These are phyloP conservation scores for Toxicodendron radicans DNA, from an alignment of 345 rosid species.

Conservation along the genomic window DNA sequence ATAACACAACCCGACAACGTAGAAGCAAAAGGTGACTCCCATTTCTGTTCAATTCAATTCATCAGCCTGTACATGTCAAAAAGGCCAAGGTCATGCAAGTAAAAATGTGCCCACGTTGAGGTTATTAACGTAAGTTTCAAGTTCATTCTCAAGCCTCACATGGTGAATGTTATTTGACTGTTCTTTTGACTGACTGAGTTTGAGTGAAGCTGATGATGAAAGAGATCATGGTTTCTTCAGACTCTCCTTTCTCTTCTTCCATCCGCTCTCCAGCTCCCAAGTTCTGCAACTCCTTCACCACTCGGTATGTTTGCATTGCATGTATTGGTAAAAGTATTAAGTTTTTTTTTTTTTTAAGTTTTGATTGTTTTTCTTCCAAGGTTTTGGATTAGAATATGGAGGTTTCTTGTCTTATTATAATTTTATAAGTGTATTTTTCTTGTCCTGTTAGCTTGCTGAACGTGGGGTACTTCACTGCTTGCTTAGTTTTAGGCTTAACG, in stretches of 20 bases:
- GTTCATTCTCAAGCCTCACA: not conserved
- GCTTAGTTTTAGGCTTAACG: not conserved
- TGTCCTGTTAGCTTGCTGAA: not conserved
- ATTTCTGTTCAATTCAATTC: not conserved
- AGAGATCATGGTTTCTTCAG: conserved; percentile 34
- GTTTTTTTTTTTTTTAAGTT: not conserved
- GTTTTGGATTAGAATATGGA: conserved; percentile 3
- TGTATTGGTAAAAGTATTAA: not conserved
- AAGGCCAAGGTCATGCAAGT: not conserved
- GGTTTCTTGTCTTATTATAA: not conserved
- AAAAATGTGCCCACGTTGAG: not conserved
- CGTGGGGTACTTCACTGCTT: not conserved
- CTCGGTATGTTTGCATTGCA: conserved; percentile 39
- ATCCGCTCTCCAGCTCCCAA: conserved; percentile 38
- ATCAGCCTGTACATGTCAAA: not conserved
- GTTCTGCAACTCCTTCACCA: conserved; percentile 48
- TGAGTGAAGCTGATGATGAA: not conserved
- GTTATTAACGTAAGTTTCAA: not conserved
- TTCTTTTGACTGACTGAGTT: not conserved
- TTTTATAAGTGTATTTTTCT: not conserved
- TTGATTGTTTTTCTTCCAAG: not conserved
- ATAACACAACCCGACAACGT: not conserved
- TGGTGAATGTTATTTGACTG: not conserved
- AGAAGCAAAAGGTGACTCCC: conserved; percentile 3
- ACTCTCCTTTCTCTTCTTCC: conserved; percentile 26